Base-by-base conservation (phyloP, 805 yeast genomes). In the Saccharomyces eubayanus region DNA sequence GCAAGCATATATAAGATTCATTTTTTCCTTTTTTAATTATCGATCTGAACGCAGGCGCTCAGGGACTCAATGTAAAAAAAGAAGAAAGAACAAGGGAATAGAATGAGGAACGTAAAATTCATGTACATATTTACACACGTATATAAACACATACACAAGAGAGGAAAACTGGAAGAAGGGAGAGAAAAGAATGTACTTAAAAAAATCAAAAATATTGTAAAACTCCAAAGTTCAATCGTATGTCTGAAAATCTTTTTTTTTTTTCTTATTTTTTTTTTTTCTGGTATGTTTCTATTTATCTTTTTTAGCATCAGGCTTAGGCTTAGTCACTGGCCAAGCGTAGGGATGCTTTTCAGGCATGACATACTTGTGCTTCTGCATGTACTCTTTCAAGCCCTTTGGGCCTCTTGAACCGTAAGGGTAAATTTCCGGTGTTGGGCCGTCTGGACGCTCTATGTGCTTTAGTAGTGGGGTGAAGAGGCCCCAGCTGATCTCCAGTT, bases 391-490 rank as follows among this genome's bases (percentile, higher is more conserved):
- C 66, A 90, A 77, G 27, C 74, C 75, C 53, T 72, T 72, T 50
- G 99, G 98, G 47, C 97, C 97, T 70, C 96, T 85, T 24, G 95
- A 82, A 30, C 98, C 98, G 70, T 94, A 92, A 14, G 92, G 80
- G 69, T 92, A 92, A 48, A 76, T 67, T 28, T 74, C 71, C 50
- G 94, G 91, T 20, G 70, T 62, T 55, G 94, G 92, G 51, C 82
- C 85, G 52, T 82, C 72, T 49, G 80, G 77, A 48, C 84, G 77
- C 73, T 92, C 98, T 55, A 94, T 76, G 70, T 80, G 77, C 57
- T 94, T 76, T 67, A 94, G 79, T 61, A 94, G 76, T 16, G 98
- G 98, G 20, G 98, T 94, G 77, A 92, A 94, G 55, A 94, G 75
- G 62, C 78, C 79, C 99, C 99, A 94, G 56, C 95, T 85, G 55